Percentiles rank a stretch among this genome's conserved stretches.
phyloP scores from a whole-genome alignment of 2,329 filamentous ascomycete species.

The Sarocladium strictum region DNA sequence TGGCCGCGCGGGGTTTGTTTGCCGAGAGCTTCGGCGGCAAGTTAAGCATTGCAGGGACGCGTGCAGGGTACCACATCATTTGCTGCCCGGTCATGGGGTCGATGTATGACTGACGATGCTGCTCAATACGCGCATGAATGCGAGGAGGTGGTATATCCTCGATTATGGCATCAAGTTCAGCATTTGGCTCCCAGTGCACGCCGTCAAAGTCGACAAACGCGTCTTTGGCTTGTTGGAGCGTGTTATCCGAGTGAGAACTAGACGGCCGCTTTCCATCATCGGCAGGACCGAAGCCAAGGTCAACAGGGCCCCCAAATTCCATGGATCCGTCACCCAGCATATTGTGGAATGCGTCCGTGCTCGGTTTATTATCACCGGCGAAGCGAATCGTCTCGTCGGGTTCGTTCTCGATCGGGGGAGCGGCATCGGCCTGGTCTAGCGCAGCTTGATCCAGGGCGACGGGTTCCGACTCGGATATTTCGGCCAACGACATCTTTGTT shows the following conservation, averaged over 20 bases:
- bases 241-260: slow-evolving; percentile 52
- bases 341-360: slow-evolving; percentile 26
- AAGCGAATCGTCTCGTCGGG: slow-evolving; percentile 33
- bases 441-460: slow-evolving; percentile 43
- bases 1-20: slow-evolving; percentile 55
- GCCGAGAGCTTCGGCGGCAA: slow-evolving; percentile 82
- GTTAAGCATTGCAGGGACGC: slow-evolving; percentile 89
- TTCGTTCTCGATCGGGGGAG: slow-evolving; percentile 29
- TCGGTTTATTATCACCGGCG: slow-evolving; percentile 27
- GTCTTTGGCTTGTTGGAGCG: slow-evolving; percentile 58
- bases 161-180: slow-evolving; percentile 17
- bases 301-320: slow-evolving; percentile 10
- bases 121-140: slow-evolving; percentile 19
- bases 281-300: slow-evolving; percentile 11
- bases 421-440: slow-evolving; percentile 48
- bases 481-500: slow-evolving; percentile 44
- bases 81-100: slow-evolving; percentile 62
- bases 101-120: slow-evolving; percentile 51
- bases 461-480: slow-evolving; percentile 53
- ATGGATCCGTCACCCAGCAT: slow-evolving; percentile 23
- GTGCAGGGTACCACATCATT: slow-evolving; percentile 94
- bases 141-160: slow-evolving; percentile 18
- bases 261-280: slow-evolving; percentile 20
- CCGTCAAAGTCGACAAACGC: slow-evolving; percentile 80
- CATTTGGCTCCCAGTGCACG: slow-evolving; percentile 61